Percentiles rank a stretch among this genome's conserved stretches.
Conservation (phyloP, 345 rosid species). For the Ricinus communis region DNA sequence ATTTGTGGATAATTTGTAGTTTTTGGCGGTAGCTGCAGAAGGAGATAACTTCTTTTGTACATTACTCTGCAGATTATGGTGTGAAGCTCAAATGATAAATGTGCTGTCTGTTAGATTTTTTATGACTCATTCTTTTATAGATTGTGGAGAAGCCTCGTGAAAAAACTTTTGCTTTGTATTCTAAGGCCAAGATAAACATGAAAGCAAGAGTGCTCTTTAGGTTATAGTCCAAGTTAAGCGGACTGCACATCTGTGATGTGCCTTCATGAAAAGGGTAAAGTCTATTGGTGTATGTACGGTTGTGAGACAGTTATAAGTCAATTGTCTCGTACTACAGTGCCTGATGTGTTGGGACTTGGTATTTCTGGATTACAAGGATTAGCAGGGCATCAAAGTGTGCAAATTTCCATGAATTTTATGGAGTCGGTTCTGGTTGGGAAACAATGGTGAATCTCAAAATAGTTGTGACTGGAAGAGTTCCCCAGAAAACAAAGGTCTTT, state of each 20-base stretch:
- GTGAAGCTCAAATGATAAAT: not conserved
- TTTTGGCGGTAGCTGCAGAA: not conserved
- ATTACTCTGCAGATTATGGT: not conserved
- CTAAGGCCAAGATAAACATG: not conserved
- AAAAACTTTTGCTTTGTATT: not conserved
- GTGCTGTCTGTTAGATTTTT: not conserved
- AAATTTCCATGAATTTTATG: too few species aligned
- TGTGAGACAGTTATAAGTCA: not conserved
- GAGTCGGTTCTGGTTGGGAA: too few species aligned
- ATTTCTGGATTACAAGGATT: too few species aligned
- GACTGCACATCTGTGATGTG: not conserved
- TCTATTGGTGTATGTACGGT: not conserved
- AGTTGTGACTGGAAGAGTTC: too few species aligned
- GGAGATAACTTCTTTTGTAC: not conserved
- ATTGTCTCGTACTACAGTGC: not conserved
- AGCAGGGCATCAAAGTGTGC: too few species aligned
- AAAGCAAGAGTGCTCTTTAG: not conserved
- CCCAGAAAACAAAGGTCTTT: too few species aligned
- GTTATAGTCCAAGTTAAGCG: not conserved
- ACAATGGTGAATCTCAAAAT: too few species aligned
- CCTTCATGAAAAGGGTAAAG: not conserved
- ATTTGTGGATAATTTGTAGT: not conserved
- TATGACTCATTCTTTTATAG: not conserved
- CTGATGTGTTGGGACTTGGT: too few species aligned
- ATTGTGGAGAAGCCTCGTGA: slow-evolving; percentile 7